Conservation (phyloP, 805 yeast species). For the Saccharomycopsis selenospora region DNA sequence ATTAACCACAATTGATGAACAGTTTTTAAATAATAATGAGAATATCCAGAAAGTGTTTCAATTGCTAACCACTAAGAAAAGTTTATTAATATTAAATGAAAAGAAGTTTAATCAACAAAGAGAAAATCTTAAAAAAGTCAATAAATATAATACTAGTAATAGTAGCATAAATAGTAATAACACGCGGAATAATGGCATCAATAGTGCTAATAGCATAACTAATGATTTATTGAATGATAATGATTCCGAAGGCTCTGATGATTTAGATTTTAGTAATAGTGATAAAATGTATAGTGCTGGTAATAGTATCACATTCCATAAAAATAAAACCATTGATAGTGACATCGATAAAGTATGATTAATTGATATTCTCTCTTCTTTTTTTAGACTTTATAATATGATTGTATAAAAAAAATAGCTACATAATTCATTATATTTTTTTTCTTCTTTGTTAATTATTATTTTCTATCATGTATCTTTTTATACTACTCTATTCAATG, state of each 20-base stretch:
- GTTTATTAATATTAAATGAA: neutral
- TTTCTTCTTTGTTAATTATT: no score
- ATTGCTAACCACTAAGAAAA: neutral
- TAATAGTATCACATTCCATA: neutral
- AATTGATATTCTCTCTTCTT: no score
- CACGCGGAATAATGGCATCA: neutral
- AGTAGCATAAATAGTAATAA: no score
- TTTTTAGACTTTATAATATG: no score
- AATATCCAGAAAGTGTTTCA: neutral
- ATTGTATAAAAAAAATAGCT: no score
- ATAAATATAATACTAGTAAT: neutral
- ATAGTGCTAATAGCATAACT: neutral
- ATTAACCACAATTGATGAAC: slow-evolving; percentile 3
- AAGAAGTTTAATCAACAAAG: neutral
- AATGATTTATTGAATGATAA: neutral
- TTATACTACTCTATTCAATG: no score
- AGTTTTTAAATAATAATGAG: neutral
- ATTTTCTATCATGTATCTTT: no score
- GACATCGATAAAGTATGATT: slow-evolving; percentile 1
- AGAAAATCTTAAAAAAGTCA: neutral
- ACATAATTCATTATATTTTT: no score
- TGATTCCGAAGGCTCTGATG: neutral
- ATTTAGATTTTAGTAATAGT: neutral
- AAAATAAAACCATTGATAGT: neutral
- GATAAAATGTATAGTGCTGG: neutral